Conservation (phyloP, 1,284 basidiomycete genomes). For the Heimioporus punctisporus region DNA sequence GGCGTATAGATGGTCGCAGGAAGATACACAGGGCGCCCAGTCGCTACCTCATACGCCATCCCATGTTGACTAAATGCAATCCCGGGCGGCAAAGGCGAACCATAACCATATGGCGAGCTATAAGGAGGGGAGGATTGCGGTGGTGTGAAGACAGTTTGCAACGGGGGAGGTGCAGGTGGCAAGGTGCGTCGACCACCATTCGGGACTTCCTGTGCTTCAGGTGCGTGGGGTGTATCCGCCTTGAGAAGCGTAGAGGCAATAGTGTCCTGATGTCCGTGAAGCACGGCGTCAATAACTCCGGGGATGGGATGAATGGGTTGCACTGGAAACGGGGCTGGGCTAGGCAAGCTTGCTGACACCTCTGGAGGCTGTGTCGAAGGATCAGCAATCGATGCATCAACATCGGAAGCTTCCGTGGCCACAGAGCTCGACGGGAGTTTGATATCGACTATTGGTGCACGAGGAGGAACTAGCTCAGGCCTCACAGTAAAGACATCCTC, state of each 20-base stretch:
- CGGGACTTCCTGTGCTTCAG: slow-evolving; percentile 22
- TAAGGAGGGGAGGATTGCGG: slow-evolving; percentile 60
- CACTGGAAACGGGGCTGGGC: slow-evolving; percentile 5
- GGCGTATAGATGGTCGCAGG: slow-evolving; percentile 66
- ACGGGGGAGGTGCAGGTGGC: slow-evolving; percentile 49
- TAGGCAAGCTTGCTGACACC: neutral
- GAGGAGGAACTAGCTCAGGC: slow-evolving; percentile 40
- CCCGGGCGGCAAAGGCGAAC: slow-evolving; percentile 67
- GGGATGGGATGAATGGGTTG: slow-evolving; percentile 11
- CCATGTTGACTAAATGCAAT: slow-evolving; percentile 74
- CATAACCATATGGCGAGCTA: slow-evolving; percentile 64
- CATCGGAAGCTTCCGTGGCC: neutral
- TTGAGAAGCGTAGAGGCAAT: slow-evolving; percentile 28
- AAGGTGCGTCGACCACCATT: slow-evolving; percentile 18
- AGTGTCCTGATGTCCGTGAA: slow-evolving; percentile 31
- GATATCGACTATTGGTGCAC: slow-evolving; percentile 34
- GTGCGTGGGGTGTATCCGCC: slow-evolving; percentile 27
- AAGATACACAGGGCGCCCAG: slow-evolving; percentile 75
- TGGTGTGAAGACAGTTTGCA: slow-evolving; percentile 61
- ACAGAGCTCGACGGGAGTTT: slow-evolving; percentile 17
- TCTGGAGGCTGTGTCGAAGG: slow-evolving; percentile 11
- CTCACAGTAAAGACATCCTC: slow-evolving; percentile 61
- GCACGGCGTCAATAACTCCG: slow-evolving; percentile 13
- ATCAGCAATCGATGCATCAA: neutral
- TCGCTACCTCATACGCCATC: slow-evolving; percentile 76